Conservation (phyloP, 2,329 filamentous ascomycete species). For the Pestalotiopsis sp. region DNA sequence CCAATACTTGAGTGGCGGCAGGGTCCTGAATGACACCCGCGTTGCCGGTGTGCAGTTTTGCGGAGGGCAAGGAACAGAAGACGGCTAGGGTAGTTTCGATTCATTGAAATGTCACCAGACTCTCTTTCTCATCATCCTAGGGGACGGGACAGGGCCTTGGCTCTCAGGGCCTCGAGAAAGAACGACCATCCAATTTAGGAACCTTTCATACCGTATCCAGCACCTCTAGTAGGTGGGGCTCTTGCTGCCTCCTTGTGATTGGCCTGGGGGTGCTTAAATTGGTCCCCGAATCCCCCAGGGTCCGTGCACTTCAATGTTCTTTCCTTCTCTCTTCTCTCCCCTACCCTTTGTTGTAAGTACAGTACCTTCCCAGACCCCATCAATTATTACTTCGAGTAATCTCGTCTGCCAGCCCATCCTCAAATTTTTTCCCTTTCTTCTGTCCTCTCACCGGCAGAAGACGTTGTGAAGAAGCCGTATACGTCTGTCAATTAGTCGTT, state of each 20-base stretch:
- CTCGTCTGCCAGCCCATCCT: no score
- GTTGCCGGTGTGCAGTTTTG: not conserved
- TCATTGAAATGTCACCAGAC: not conserved
- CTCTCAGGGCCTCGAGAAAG: not conserved
- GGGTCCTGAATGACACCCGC: not conserved
- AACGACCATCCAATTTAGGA: slow-evolving; percentile 8
- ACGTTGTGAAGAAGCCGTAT: no score
- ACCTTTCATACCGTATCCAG: not conserved
- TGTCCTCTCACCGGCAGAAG: no score
- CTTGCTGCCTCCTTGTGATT: not conserved
- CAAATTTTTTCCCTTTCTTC: no score
- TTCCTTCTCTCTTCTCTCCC: not conserved
- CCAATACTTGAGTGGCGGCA: not conserved
- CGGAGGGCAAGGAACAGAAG: not conserved
- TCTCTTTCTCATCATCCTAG: not conserved
- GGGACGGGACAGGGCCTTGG: not conserved
- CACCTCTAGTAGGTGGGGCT: not conserved
- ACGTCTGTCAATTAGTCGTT: not conserved
- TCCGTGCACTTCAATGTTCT: not conserved
- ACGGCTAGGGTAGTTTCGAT: not conserved
- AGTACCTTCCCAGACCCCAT: not conserved
- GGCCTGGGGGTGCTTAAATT: not conserved
- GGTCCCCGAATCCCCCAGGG: slow-evolving; percentile 6
- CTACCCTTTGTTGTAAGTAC: not conserved
- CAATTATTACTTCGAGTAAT: no score